Percentiles rank a stretch among this genome's conserved stretches.
Evolutionary conservation across 768 basidiomycete species (phyloP).

Genomic region (Tylopilus sp.): DNA sequence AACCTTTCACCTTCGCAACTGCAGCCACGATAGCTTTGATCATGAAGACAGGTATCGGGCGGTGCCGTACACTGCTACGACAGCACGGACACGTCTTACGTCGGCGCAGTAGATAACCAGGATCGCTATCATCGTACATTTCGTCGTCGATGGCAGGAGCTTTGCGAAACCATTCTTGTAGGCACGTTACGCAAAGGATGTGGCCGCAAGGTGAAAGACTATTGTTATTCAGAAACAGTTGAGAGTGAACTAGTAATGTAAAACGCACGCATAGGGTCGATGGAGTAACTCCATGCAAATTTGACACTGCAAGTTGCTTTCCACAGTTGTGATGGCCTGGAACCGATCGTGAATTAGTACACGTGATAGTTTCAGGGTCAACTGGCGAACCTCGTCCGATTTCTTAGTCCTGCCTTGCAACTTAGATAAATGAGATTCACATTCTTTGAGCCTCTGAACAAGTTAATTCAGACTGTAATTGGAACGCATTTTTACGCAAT

Average conservation of each 20-base stretch:
- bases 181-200: slow-evolving; percentile 66
- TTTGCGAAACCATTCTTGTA: slow-evolving; percentile 76
- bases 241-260: neutral
- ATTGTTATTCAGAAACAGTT: slow-evolving; percentile 6
- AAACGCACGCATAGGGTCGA: slow-evolving; percentile 63
- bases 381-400: slow-evolving; percentile 51
- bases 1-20: slow-evolving; percentile 43
- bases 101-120: slow-evolving; percentile 50
- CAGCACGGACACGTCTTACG: slow-evolving; percentile 74
- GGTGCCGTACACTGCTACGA: slow-evolving; percentile 50
- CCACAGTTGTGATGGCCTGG: slow-evolving; percentile 54
- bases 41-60: slow-evolving; percentile 67
- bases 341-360: neutral
- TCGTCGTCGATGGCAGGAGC: slow-evolving; percentile 51
- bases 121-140: slow-evolving; percentile 40
- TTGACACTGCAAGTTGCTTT: slow-evolving; percentile 64
- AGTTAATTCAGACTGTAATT: slow-evolving; percentile 1
- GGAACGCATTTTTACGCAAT: neutral
- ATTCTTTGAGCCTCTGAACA: slow-evolving; percentile 42
- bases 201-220: slow-evolving; percentile 78
- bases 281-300: slow-evolving; percentile 71
- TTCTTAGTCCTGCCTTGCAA: slow-evolving; percentile 47
- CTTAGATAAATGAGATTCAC: slow-evolving; percentile 42
- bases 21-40: slow-evolving; percentile 57
- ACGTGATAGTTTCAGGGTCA: neutral